Evolutionary conservation across 2,329 filamentous ascomycete species (phyloP).

Genomic region (Cordyceps sp.): DNA sequence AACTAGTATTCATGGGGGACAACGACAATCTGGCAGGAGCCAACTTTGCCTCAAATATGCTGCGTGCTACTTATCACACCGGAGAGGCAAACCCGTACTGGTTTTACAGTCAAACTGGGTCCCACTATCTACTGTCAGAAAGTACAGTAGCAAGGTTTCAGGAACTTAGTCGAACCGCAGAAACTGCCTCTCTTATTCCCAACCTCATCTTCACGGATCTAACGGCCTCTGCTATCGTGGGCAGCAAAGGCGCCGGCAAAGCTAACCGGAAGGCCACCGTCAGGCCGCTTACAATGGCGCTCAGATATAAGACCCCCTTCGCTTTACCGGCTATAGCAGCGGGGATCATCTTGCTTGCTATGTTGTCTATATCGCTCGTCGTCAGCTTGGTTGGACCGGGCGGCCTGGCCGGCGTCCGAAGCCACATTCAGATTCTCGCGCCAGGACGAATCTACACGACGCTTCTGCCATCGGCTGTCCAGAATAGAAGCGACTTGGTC

Average conservation of each 20-base stretch:
- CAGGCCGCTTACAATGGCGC: background rate
- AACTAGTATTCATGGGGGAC: background rate
- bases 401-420: background rate
- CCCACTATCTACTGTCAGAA: background rate
- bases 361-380: background rate
- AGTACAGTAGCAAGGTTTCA: background rate
- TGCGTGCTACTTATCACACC: background rate
- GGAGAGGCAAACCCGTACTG: background rate
- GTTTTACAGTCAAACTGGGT: background rate
- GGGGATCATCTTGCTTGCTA: background rate
- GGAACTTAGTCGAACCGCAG: background rate
- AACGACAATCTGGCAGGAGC: background rate
- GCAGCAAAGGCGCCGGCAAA: background rate
- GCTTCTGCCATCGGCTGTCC: background rate
- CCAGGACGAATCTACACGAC: background rate
- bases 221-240: background rate
- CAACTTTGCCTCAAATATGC: background rate
- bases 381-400: background rate
- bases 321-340: background rate
- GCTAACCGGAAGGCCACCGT: background rate
- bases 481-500: background rate
- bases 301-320: background rate
- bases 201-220: background rate
- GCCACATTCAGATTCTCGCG: background rate
- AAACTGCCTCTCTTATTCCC: background rate